These are phyloP conservation scores for Pythium apleroticum DNA, from an alignment of 352 stramenopile genomes.

Conservation along the genomic window DNA sequence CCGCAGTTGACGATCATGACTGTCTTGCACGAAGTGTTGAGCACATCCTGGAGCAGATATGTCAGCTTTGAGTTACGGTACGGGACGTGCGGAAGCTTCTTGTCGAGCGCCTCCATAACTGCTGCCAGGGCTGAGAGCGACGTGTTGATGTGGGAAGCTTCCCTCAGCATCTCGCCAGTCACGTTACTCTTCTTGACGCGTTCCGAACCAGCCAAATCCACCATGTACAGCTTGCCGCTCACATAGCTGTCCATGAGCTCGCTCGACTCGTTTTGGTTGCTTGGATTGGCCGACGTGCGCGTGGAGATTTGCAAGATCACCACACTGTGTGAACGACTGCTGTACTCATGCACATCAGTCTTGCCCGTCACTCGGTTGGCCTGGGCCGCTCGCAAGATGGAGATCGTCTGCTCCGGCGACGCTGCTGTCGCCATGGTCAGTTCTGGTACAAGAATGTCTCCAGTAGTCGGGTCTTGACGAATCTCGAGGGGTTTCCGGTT, in stretches of 20 bases:
- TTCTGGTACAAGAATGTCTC: constrained; percentile 74
- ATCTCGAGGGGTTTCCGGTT: constrained; percentile 72
- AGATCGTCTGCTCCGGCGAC: constrained; percentile 65
- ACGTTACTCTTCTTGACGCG: constrained; percentile 91
- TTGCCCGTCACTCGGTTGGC: constrained; percentile 78
- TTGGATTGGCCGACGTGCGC: constrained; percentile 22
- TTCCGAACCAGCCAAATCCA: constrained; percentile 92
- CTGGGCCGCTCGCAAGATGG: constrained; percentile 63
- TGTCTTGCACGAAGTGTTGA: constrained; percentile 89
- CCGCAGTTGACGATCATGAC: constrained; percentile 94
- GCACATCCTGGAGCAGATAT: constrained; percentile 94
- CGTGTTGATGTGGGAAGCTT: constrained; percentile 87
- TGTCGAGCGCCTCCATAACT: constrained; percentile 91
- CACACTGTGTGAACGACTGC: constrained; percentile 91
- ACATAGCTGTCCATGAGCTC: constrained; percentile 49
- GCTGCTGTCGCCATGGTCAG: constrained; percentile 71
- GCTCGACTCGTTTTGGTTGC: constrained; percentile 33
- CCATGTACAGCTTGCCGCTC: constrained; percentile 90
- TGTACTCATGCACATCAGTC: constrained; percentile 90
- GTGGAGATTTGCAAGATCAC: constrained; percentile 91
- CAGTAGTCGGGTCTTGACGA: constrained; percentile 59
- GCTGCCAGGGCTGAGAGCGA: constrained; percentile 92
- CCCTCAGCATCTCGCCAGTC: constrained; percentile 75
- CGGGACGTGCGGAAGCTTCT: constrained; percentile 92
- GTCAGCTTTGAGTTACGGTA: constrained; percentile 99